These are phyloP conservation scores for Fusarium camptoceras DNA, from an alignment of 2,329 filamentous ascomycete species.

Conservation along the genomic window DNA sequence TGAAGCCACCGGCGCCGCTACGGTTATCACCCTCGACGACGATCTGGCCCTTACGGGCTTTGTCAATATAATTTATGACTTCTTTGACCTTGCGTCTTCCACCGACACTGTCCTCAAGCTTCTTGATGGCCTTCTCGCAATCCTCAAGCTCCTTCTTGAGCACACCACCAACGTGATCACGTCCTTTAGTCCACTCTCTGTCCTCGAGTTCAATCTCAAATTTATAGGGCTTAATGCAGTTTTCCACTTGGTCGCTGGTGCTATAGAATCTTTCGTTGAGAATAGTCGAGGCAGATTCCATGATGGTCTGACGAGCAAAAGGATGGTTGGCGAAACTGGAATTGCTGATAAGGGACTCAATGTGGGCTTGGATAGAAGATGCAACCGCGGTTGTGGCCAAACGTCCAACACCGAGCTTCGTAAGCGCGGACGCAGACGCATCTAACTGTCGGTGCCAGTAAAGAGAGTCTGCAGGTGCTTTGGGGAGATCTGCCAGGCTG, in stretches of 20 bases:
- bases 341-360: slow-evolving; percentile 80
- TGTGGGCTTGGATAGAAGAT: slow-evolving; percentile 83
- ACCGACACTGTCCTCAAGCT: slow-evolving; percentile 81
- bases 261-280: slow-evolving; percentile 95
- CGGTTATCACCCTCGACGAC: slow-evolving; percentile 84
- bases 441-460: slow-evolving; percentile 97
- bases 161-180: slow-evolving; percentile 83
- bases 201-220: slow-evolving; percentile 97
- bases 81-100: slow-evolving; percentile 88
- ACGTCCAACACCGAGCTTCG: slow-evolving; percentile 92
- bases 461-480: slow-evolving; percentile 83
- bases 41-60: slow-evolving; percentile 86
- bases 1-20: slow-evolving; percentile 93
- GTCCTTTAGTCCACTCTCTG: slow-evolving; percentile 85
- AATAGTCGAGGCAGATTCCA: slow-evolving; percentile 88
- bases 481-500: slow-evolving; percentile 81
- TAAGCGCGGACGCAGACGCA: slow-evolving; percentile 88
- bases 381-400: slow-evolving; percentile 93
- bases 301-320: slow-evolving; percentile 92
- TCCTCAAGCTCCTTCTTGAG: slow-evolving; percentile 89
- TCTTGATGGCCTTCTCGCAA: slow-evolving; percentile 81
- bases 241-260: slow-evolving; percentile 97
- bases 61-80: slow-evolving; percentile 91
- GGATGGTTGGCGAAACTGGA: slow-evolving; percentile 93
- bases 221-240: slow-evolving; percentile 99